Evolutionary conservation across 164 flowering plant genomes (phyloP).

Genomic region (Vitis labrusca): DNA sequence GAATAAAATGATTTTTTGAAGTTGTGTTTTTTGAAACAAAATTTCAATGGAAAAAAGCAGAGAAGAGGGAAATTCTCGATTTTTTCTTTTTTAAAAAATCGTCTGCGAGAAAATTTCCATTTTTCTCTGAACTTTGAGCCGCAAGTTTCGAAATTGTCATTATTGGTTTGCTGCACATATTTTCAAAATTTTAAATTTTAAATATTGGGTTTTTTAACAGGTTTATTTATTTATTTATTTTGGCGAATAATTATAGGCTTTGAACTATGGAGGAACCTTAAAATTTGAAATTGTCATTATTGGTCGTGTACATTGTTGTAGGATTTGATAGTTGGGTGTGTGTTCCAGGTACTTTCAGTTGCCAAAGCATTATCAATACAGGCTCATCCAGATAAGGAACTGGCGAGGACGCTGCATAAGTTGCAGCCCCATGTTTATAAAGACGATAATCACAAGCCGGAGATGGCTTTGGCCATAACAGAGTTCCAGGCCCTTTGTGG

Average conservation of each 20-base stretch:
- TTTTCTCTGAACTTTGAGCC: neutral
- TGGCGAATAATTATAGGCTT: neutral
- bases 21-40: too few relatives aligned
- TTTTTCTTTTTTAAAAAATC: too few relatives aligned
- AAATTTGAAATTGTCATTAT: neutral
- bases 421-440: conserved; percentile 58
- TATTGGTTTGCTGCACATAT: neutral
- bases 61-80: too few relatives aligned
- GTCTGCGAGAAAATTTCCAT: neutral
- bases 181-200: too few relatives aligned
- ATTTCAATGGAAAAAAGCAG: too few relatives aligned
- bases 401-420: conserved; percentile 62
- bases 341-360: conserved; percentile 76
- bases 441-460: conserved; percentile 93
- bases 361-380: conserved; percentile 92
- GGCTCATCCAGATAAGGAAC: conserved; percentile 92
- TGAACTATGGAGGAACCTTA: too few relatives aligned
- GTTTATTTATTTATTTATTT: neutral
- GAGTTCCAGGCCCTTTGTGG: conserved; percentile 92
- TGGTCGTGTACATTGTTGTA: neutral
- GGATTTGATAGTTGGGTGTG: conserved; percentile 9
- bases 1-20: too few relatives aligned
- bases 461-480: conserved; percentile 89
- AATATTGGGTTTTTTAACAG: too few relatives aligned
- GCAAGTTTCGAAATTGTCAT: neutral